These are phyloP conservation scores for Saturnispora diversa DNA, from an alignment of 805 yeast species.

Conservation along the genomic window DNA sequence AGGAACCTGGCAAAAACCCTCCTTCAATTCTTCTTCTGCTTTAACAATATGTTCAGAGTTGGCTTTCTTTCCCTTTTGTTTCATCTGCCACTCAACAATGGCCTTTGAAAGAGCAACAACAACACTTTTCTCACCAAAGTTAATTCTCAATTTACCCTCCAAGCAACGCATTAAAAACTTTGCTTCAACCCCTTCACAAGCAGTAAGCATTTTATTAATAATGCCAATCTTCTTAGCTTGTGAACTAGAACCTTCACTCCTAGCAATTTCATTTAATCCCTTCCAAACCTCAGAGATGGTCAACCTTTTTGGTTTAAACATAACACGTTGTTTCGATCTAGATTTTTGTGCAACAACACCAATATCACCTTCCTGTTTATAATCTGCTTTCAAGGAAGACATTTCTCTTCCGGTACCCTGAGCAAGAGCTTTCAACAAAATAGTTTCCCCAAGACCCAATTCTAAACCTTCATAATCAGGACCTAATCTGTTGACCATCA, in stretches of 20 bases:
- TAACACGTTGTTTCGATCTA: constrained; percentile 77
- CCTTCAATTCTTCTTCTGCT: constrained; percentile 75
- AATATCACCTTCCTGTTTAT: constrained; percentile 76
- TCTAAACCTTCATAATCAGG: constrained; percentile 96
- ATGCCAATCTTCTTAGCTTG: constrained; percentile 70
- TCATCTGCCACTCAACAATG: constrained; percentile 51
- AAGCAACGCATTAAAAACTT: constrained; percentile 82
- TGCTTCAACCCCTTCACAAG: constrained; percentile 81
- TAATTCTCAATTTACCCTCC: constrained; percentile 89
- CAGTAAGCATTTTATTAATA: constrained; percentile 77
- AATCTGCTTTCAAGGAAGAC: constrained; percentile 63
- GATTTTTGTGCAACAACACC: constrained; percentile 84
- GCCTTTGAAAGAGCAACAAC: constrained; percentile 80
- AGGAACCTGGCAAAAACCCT: constrained; percentile 84
- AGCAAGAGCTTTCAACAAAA: constrained; percentile 78
- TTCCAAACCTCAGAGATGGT: constrained; percentile 67
- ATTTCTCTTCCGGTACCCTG: constrained; percentile 82
- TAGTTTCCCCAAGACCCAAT: constrained; percentile 85
- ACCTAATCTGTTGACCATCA: constrained; percentile 81
- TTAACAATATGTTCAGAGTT: constrained; percentile 39
- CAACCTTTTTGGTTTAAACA: constrained; percentile 85
- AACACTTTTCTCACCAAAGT: constrained; percentile 90
- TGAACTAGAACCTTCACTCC: constrained; percentile 68
- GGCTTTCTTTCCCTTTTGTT: constrained; percentile 22
- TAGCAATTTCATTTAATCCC: constrained; percentile 69